Evolutionary conservation across 2,329 filamentous ascomycete species (phyloP).

Genomic region (Geoglossum cookeanum): DNA sequence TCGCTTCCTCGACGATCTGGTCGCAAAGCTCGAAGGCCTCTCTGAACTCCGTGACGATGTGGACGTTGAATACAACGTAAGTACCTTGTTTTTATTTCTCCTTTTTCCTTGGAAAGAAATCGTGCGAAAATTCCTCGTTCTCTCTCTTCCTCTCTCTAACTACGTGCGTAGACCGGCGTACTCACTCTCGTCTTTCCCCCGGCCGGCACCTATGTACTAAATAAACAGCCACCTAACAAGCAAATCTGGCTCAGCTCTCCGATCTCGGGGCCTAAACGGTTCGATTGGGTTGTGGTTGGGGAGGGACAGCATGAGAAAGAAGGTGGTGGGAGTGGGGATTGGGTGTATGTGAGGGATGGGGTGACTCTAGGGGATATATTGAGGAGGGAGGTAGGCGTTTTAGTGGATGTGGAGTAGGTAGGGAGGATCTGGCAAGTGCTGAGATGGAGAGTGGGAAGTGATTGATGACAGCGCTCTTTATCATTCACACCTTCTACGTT

Average conservation of each 20-base stretch:
- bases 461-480: too few species aligned
- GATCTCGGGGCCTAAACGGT: constrained; percentile 78
- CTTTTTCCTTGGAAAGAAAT: not conserved
- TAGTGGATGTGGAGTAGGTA: constrained; percentile 21
- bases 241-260: constrained; percentile 94
- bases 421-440: too few species aligned
- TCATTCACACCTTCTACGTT: too few species aligned
- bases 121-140: too few species aligned
- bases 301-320: constrained; percentile 65
- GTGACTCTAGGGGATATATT: constrained; percentile 54
- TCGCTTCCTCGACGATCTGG: constrained; percentile 44
- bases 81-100: constrained; percentile 17
- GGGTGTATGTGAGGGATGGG: constrained; percentile 81
- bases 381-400: constrained; percentile 54
- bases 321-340: constrained; percentile 52
- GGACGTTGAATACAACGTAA: constrained; percentile 77
- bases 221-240: constrained; percentile 96
- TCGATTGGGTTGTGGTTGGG: constrained; percentile 63
- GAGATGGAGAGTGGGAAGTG: too few species aligned
- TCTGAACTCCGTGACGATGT: constrained; percentile 57
- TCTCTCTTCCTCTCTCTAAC: too few species aligned
- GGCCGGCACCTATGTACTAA: constrained; percentile 75
- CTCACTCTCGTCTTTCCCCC: constrained; percentile 53
- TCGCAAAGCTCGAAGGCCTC: constrained; percentile 45
- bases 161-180: constrained; percentile 50